phyloP scores from a whole-genome alignment of 2,329 filamentous ascomycete species.

The Pseudocercospora musae region DNA sequence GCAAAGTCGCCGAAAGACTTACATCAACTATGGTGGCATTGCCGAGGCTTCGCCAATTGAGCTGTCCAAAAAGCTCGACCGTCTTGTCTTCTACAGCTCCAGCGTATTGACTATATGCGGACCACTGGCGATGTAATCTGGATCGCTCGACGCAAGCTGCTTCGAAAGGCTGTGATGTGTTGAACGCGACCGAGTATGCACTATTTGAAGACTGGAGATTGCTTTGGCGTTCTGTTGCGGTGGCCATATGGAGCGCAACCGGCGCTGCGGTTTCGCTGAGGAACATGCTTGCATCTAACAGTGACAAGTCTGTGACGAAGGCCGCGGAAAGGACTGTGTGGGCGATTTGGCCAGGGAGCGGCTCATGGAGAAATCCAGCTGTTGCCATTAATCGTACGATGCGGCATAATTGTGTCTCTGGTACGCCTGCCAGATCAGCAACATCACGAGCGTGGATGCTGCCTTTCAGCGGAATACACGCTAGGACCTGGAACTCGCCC shows the following conservation, averaged over 20 bases:
- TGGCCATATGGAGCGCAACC: neutral
- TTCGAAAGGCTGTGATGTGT: neutral
- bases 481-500: slow-evolving; percentile 45
- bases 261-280: slow-evolving; percentile 1
- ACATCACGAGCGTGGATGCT: slow-evolving; percentile 41
- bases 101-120: neutral
- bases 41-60: neutral
- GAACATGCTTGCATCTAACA: neutral
- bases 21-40: neutral
- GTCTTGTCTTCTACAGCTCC: neutral
- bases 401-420: slow-evolving; percentile 28
- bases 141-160: neutral
- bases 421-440: slow-evolving; percentile 41
- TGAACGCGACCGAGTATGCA: neutral
- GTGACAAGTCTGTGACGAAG: slow-evolving; percentile 1
- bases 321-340: neutral
- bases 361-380: neutral
- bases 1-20: neutral
- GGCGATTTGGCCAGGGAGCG: neutral
- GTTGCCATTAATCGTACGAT: slow-evolving; percentile 1
- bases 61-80: neutral
- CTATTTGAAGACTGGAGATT: neutral
- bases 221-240: neutral
- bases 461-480: slow-evolving; percentile 42
- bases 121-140: neutral